phyloP scores from a whole-genome alignment of 352 stramenopile species.

The Phytophthora idaei region DNA sequence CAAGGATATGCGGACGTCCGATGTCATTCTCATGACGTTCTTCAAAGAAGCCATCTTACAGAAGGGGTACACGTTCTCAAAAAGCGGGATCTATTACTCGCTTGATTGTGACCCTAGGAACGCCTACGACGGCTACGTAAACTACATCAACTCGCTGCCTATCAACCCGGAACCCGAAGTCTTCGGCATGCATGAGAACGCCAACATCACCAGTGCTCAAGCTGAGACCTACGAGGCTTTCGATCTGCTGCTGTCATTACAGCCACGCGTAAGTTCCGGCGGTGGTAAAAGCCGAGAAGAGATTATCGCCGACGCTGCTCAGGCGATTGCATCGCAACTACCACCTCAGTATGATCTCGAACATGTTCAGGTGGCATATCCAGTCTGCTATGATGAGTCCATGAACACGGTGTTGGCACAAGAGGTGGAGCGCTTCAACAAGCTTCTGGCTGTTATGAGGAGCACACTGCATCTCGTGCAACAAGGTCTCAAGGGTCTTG shows the following conservation, averaged over 20 bases:
- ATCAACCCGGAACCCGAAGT: slow-evolving; percentile 92
- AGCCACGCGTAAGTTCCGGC: slow-evolving; percentile 80
- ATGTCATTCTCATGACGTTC: slow-evolving; percentile 92
- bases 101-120: slow-evolving; percentile 67
- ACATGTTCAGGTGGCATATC: slow-evolving; percentile 83
- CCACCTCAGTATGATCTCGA: slow-evolving; percentile 86
- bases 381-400: slow-evolving; percentile 89
- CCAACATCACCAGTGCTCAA: slow-evolving; percentile 93
- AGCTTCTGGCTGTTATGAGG: slow-evolving; percentile 82
- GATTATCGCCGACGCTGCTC: slow-evolving; percentile 86
- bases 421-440: slow-evolving; percentile 92
- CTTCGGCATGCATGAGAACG: slow-evolving; percentile 96
- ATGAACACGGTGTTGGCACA: slow-evolving; percentile 94
- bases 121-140: slow-evolving; percentile 87
- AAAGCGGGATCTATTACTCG: slow-evolving; percentile 75
- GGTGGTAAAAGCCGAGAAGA: slow-evolving; percentile 86
- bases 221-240: slow-evolving; percentile 91
- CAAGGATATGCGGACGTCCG: slow-evolving; percentile 93
- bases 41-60: slow-evolving; percentile 87
- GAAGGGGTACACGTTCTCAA: slow-evolving; percentile 76
- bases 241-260: slow-evolving; percentile 87
- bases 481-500: slow-evolving; percentile 87
- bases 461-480: slow-evolving; percentile 85
- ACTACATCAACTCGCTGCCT: slow-evolving; percentile 93
- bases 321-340: slow-evolving; percentile 81